Percentiles rank a stretch among this genome's conserved stretches.
phyloP scores from a whole-genome alignment of 1,284 basidiomycete genomes.

The Cronartium quercuum region DNA sequence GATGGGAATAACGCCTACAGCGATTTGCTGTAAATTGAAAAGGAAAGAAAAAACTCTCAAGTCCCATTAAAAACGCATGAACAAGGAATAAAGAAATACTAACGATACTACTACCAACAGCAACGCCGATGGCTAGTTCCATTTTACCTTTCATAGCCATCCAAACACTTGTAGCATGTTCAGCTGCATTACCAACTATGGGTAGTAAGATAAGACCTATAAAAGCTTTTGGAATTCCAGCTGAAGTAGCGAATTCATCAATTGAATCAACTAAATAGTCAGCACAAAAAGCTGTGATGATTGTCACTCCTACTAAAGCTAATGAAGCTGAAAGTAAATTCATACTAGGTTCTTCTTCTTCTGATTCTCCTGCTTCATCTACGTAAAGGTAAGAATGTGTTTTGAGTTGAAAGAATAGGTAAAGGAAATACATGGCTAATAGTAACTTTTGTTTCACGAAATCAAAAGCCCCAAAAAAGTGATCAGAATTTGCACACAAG shows the following conservation, averaged over 20 bases:
- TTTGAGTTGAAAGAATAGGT: conserved; percentile 54
- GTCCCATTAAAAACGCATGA: neutral
- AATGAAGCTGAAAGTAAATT: conserved; percentile 63
- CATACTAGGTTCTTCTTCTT: conserved; percentile 60
- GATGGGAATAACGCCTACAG: conserved; percentile 75
- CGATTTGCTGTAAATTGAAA: conserved; percentile 63
- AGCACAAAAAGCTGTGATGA: conserved; percentile 78
- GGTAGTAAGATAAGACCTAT: conserved; percentile 81
- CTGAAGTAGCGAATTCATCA: conserved; percentile 74
- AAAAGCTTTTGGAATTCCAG: conserved; percentile 72
- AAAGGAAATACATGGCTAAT: conserved; percentile 71
- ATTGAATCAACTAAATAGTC: conserved; percentile 82
- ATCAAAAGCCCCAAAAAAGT: neutral
- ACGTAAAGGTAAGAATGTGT: conserved; percentile 56
- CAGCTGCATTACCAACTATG: conserved; percentile 73
- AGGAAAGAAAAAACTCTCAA: conserved; percentile 41
- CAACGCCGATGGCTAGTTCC: conserved; percentile 79
- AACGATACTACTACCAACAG: conserved; percentile 73
- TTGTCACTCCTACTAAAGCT: conserved; percentile 57
- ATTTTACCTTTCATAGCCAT: conserved; percentile 84
- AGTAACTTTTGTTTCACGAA: conserved; percentile 61
- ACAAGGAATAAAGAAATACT: conserved; percentile 74
- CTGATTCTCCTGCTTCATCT: conserved; percentile 51
- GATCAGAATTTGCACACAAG: neutral
- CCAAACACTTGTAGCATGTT: conserved; percentile 79